Evolutionary conservation across 140 eudicot genomes (phyloP), one percentile per base, ranked within the genome.

Genomic region (Senecio squalidus): DNA sequence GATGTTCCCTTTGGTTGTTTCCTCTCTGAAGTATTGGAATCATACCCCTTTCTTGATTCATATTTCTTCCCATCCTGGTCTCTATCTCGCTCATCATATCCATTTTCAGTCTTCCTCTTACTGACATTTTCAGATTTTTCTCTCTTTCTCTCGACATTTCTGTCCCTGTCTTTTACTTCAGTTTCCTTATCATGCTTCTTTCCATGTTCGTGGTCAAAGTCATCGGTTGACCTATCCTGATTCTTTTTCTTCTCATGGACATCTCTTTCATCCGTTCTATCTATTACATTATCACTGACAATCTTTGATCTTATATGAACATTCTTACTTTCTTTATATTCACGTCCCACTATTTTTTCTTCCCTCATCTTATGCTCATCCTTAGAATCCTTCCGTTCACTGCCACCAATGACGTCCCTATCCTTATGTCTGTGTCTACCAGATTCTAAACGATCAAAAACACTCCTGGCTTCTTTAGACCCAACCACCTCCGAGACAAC

Each of bases 141-240:
- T 67, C 72, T 62, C 38, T 50, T 58, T 43, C 72, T 59, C 11
- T 8, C 39, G 4, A 31, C 72, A 54, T 72, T 31, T 62, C 65
- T 77, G 13, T 82, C 85, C 68, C 61, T 82, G n/a, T 80, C 83
- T 68, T 68, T 64, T 9, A 25, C 47, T 40, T 46, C 46, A 33
- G 51, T 55, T 49, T 74, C 78, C 71, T 79, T 79, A 23, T 53
- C 62, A 58, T 77, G 68, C 60, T 72, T 86, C 68, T 77, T 76
- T 51, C 58, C 74, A 26, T 41, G 43, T 60, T 70, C 78, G 65
- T 62, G 46, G 43, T 56, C 74, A 66, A 71, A 63, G 58, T 65
- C 75, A 48, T 63, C 75, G 24, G 39, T 74, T 51, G 36, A 20
- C 67, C 63, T 24, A 28, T 70, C 82, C 4, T 58, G 66, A 21